Percentiles rank a stretch among this genome's conserved stretches.
Conservation (phyloP, 306 rosid genomes). For the Sesbania bispinosa region DNA sequence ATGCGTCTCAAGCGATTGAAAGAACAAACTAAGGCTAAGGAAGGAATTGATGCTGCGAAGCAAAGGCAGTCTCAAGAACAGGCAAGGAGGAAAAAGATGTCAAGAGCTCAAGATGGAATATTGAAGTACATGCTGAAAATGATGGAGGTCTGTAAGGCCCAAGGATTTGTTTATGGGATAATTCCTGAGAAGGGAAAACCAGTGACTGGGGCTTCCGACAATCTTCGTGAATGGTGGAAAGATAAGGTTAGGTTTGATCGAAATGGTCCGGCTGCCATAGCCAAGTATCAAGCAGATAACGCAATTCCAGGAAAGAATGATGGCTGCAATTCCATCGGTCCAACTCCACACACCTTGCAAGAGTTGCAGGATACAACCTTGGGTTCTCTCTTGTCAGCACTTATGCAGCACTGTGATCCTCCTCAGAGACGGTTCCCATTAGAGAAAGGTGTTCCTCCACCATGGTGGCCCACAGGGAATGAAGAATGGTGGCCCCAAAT, state of each 20-base stretch:
- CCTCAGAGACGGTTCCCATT: constrained; percentile 82
- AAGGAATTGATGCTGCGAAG: constrained; percentile 52
- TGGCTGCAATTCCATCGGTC: constrained; percentile 54
- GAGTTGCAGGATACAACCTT: constrained; percentile 85
- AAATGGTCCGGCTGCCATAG: constrained; percentile 86
- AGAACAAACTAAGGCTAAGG: constrained; percentile 60
- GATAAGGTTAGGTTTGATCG: constrained; percentile 85
- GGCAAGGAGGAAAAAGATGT: constrained; percentile 90
- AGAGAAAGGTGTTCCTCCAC: constrained; percentile 81
- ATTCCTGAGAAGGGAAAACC: constrained; percentile 91
- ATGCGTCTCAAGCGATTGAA: constrained; percentile 55
- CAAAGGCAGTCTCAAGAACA: constrained; percentile 78
- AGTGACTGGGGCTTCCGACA: constrained; percentile 80
- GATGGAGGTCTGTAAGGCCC: constrained; percentile 94
- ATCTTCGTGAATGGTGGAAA: constrained; percentile 96
- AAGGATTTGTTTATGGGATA: constrained; percentile 88
- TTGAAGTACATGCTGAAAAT: constrained; percentile 85
- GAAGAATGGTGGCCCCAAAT: constrained; percentile 95
- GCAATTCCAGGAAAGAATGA: constrained; percentile 52
- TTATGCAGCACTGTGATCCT: constrained; percentile 94
- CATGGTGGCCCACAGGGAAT: constrained; percentile 85
- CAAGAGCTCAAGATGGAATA: constrained; percentile 86
- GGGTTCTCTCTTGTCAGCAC: constrained; percentile 81
- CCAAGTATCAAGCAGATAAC: constrained; percentile 69
- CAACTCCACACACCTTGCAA: constrained; percentile 78